Evolutionary conservation across 371 early-diverging fungal genomes (phyloP).

Genomic region (Blakeslea trispora): DNA sequence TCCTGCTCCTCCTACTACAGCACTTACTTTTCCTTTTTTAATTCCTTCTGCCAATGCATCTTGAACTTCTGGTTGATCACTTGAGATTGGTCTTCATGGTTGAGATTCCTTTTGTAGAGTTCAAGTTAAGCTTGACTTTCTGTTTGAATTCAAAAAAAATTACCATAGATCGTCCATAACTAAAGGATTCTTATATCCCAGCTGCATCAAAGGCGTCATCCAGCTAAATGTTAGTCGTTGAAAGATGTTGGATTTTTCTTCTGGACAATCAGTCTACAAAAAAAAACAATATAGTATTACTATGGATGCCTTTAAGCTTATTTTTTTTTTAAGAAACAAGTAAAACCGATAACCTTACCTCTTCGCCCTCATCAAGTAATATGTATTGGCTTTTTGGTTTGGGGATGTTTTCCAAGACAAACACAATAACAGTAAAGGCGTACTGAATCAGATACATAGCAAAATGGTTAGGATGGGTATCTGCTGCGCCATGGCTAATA

Average conservation of each 20-base stretch:
- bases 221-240: conserved; percentile 77
- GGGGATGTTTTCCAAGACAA: conserved; percentile 56
- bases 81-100: conserved; percentile 55
- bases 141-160: conserved; percentile 23
- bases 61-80: conserved; percentile 61
- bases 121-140: not conserved
- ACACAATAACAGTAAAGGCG: conserved; percentile 43
- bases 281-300: not conserved
- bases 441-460: conserved; percentile 28
- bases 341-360: not conserved
- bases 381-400: conserved; percentile 52
- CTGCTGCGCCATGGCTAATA: conserved; percentile 25
- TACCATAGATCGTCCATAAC: conserved; percentile 72
- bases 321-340: not conserved
- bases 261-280: conserved; percentile 54
- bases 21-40: conserved; percentile 43
- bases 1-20: not conserved
- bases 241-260: conserved; percentile 78
- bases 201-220: conserved; percentile 80
- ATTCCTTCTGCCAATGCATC: conserved; percentile 62
- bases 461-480: conserved; percentile 29
- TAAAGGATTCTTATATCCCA: conserved; percentile 67
- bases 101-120: conserved; percentile 41
- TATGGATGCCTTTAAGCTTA: not conserved
- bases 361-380: conserved; percentile 40